Evolutionary conservation across 106 monocot species (phyloP).

Genomic region (Posidonia australis): DNA sequence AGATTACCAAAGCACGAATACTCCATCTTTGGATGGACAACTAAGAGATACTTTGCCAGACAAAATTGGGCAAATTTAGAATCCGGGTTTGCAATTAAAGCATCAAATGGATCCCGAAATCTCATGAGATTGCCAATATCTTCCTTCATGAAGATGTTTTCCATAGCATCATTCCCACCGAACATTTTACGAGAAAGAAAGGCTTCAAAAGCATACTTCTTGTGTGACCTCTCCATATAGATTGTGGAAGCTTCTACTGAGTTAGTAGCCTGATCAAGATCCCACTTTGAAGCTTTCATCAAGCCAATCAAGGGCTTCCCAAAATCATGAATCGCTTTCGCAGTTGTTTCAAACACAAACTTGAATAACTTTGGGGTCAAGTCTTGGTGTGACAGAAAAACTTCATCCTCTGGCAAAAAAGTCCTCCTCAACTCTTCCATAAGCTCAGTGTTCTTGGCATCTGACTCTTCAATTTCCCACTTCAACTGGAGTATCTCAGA

Average conservation of each 20-base stretch:
- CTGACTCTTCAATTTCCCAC: constrained; percentile 24
- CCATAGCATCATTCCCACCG: not conserved
- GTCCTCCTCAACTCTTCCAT: constrained; percentile 30
- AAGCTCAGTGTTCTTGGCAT: constrained; percentile 27
- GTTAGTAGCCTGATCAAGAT: constrained; percentile 35
- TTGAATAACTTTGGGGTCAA: constrained; percentile 29
- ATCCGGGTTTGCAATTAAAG: constrained; percentile 41
- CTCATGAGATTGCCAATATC: constrained; percentile 21
- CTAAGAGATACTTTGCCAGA: constrained; percentile 36
- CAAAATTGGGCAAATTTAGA: constrained; percentile 62
- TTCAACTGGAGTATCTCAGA: constrained; percentile 29
- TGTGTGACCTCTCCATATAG: constrained; percentile 50
- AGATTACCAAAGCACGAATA: constrained; percentile 61
- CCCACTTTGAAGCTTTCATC: constrained; percentile 77
- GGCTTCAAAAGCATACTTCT: constrained; percentile 80
- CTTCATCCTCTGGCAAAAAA: constrained; percentile 13
- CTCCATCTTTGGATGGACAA: constrained; percentile 61
- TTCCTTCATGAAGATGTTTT: not conserved
- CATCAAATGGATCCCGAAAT: constrained; percentile 47
- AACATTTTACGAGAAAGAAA: constrained; percentile 54
- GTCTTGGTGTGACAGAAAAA: constrained; percentile 17
- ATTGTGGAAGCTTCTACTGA: constrained; percentile 13
- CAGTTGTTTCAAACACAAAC: constrained; percentile 25
- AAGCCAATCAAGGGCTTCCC: constrained; percentile 56
- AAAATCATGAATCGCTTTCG: constrained; percentile 67